These are phyloP conservation scores for Pestalotiopsis fici DNA, from an alignment of 2,329 filamentous ascomycete genomes.

Conservation along the genomic window DNA sequence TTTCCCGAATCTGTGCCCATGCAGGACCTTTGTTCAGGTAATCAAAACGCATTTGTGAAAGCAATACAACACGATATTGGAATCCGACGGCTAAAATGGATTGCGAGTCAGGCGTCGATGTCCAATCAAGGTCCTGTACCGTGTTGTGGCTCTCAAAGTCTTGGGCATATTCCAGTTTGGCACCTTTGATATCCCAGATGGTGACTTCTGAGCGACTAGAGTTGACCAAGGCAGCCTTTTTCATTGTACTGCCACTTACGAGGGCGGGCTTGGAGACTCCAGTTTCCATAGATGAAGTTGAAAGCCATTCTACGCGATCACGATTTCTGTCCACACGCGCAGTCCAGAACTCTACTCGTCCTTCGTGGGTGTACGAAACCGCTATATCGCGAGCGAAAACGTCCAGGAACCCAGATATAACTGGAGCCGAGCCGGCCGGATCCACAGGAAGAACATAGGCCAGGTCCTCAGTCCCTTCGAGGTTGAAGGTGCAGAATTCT, in stretches of 20 bases:
- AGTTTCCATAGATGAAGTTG: conserved; percentile 81
- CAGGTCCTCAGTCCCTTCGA: conserved; percentile 60
- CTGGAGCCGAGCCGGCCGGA: conserved; percentile 73
- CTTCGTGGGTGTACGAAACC: conserved; percentile 77
- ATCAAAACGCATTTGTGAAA: conserved; percentile 88
- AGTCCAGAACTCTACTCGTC: conserved; percentile 82
- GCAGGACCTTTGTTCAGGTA: conserved; percentile 88
- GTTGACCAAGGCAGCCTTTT: conserved; percentile 84
- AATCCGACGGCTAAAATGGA: conserved; percentile 93
- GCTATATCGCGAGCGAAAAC: conserved; percentile 85
- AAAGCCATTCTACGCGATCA: conserved; percentile 75
- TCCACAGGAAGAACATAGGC: conserved; percentile 79
- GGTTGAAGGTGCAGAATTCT: conserved; percentile 72
- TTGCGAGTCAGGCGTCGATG: conserved; percentile 84
- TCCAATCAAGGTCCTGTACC: conserved; percentile 91
- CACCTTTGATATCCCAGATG: conserved; percentile 87
- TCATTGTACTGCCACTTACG: conserved; percentile 81
- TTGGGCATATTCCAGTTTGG: conserved; percentile 79
- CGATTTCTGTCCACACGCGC: conserved; percentile 66
- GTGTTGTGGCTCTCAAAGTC: conserved; percentile 71
- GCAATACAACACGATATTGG: conserved; percentile 77
- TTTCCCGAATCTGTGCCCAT: conserved; percentile 83
- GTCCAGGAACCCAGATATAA: conserved; percentile 78
- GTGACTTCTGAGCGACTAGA: conserved; percentile 72
- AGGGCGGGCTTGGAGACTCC: conserved; percentile 72